A percentile compares a stretch with the other conserved stretches of the same genome.
phyloP scores from a whole-genome alignment of 768 basidiomycete species.

The Xanthoconium purpureum region DNA sequence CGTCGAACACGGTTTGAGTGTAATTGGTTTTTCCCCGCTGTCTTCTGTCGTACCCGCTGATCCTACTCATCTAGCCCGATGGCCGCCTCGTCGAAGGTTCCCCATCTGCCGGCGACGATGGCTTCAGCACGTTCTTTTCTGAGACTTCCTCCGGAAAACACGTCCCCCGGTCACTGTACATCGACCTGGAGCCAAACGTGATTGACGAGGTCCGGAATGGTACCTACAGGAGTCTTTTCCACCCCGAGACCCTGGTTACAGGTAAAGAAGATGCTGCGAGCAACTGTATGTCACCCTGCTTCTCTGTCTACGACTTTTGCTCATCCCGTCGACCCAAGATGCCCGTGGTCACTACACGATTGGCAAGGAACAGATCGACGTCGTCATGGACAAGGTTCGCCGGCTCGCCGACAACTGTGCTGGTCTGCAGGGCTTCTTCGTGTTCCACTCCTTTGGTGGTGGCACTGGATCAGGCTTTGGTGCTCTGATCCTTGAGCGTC shows the following conservation, averaged over 20 bases:
- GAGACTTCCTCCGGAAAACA: conserved; percentile 96
- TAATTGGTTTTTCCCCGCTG: conserved; percentile 33
- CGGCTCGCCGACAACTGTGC: conserved; percentile 94
- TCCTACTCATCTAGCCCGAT: conserved; percentile 66
- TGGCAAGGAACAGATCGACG: conserved; percentile 97
- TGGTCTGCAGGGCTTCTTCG: conserved; percentile 98
- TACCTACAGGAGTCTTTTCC: conserved; percentile 95
- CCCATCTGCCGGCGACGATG: conserved; percentile 73
- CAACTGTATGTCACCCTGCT: conserved; percentile 67
- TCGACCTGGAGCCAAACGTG: conserved; percentile 96
- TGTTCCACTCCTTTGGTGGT: conserved; percentile 99
- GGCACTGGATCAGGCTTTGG: conserved; percentile 99
- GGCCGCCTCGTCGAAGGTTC: conserved; percentile 84
- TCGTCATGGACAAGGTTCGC: conserved; percentile 93
- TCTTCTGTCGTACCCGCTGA: conserved; percentile 15
- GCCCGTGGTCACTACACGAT: conserved; percentile 98
- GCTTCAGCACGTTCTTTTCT: conserved; percentile 99
- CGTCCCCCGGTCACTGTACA: conserved; percentile 95
- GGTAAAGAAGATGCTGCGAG: conserved; percentile 99
- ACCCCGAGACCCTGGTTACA: conserved; percentile 96
- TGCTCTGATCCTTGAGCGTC: conserved; percentile 90
- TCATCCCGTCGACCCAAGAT: conserved; percentile 47
- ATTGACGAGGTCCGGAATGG: conserved; percentile 97
- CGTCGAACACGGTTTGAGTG: conserved; percentile 96
- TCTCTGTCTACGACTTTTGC: not conserved